These are phyloP conservation scores for Silene latifolia DNA, from an alignment of 148 eudicot species.

Conservation along the genomic window DNA sequence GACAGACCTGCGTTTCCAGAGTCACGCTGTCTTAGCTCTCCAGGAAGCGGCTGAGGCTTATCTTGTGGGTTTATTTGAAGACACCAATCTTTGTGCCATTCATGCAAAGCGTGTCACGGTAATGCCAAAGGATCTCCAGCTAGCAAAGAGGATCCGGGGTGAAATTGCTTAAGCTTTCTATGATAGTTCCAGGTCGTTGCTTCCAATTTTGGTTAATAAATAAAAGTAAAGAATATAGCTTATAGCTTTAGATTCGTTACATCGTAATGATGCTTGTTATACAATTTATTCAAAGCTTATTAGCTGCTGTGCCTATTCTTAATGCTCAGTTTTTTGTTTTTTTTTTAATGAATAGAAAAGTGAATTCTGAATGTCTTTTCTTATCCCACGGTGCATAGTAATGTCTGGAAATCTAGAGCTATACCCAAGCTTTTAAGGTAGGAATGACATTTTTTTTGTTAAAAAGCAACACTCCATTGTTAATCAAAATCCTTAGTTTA, in stretches of 20 bases:
- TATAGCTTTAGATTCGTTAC: neutral
- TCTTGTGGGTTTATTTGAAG: conserved; percentile 12
- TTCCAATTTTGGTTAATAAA: neutral
- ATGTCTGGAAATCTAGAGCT: neutral
- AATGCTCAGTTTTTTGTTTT: too few species aligned
- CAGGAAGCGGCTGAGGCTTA: conserved; percentile 14
- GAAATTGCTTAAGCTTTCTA: conserved; percentile 12
- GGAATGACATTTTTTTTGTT: neutral
- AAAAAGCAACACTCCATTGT: neutral
- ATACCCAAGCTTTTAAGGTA: too few species aligned
- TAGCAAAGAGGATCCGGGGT: conserved; percentile 11
- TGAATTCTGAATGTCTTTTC: neutral
- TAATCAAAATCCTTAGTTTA: neutral
- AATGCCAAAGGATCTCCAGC: conserved; percentile 15
- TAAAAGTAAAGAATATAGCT: neutral
- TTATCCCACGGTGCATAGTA: neutral
- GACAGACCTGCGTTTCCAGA: conserved; percentile 17
- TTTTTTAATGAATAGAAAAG: neutral
- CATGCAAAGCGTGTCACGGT: conserved; percentile 12
- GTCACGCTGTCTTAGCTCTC: conserved; percentile 11
- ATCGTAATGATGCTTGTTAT: too few species aligned
- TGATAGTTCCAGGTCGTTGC: neutral
- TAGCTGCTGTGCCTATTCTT: too few species aligned
- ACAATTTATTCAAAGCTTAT: too few species aligned
- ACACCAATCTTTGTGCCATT: conserved; percentile 16